Base-by-base conservation (phyloP, 768 basidiomycete genomes). In the Agrocybe praecox region DNA sequence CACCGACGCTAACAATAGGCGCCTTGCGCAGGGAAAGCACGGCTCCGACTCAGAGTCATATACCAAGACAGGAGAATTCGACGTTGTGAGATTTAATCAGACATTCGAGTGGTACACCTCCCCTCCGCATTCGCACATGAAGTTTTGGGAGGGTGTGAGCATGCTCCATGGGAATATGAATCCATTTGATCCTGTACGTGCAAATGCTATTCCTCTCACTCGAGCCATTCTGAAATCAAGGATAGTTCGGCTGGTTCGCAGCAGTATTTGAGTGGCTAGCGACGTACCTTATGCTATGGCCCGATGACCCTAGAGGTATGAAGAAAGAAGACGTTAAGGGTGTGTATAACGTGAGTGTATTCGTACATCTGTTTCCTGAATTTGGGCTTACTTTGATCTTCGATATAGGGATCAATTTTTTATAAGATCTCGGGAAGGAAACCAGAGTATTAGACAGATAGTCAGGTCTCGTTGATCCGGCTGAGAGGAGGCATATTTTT, bases 101-200 rank as follows among this genome's bases (percentile, higher is more conserved):
- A 58, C 76, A 15, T 79, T 81, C 66, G 52, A 74, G 33, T 72
- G 75, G 71, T 79, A 77, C 62, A 71, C 77, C 1, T 53, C 67
- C 26, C 62, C 71, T 2, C 79, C 77, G 8, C 76, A 79, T 56
- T 72, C 73, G 21, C 72, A 75, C 52, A 61, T 80, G 55, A 69
- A 69, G 3, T 74, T 76, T 52, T 36, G 32, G n/a, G 75, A 79
- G 58, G 69, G 70, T n/a, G 61, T 77, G 9, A 61, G 64, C 8
- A 80, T 80, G 78, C 19, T 79, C 29, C 70, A 71, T 29, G 76
- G 74, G 1, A 77, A 79, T 51, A 72, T 74, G 54, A 71, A 77
- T 49, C 59, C 67, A 0, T 78, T 63, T 47, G 79, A 80, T 59
- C 59, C 61, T 0, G 77, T 78, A 36, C 52, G 72, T 66, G 33